A percentile compares a stretch with the other conserved stretches of the same genome.
Evolutionary conservation across 331 rosid species (phyloP).

Genomic region (Stylosanthes scabra): DNA sequence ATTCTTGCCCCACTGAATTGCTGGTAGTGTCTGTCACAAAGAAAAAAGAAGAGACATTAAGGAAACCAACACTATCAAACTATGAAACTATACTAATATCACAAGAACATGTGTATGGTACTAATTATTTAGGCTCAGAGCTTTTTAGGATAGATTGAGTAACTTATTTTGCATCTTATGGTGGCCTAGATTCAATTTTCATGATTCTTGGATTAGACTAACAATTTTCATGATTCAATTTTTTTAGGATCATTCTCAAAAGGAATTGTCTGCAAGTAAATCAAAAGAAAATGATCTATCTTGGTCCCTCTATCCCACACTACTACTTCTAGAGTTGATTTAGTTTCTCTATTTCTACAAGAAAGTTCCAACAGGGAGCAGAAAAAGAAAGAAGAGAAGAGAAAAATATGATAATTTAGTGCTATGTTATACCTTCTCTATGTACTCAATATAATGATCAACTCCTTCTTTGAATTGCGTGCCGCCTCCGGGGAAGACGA

Average conservation of each 20-base stretch:
- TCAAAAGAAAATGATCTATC: constrained; percentile 22
- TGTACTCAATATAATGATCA: constrained; percentile 54
- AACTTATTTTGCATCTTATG: constrained; percentile 1
- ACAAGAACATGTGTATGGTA: constrained; percentile 1
- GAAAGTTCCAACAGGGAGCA: not conserved
- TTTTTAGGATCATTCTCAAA: not conserved
- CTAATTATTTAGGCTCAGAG: not conserved
- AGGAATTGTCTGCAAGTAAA: not conserved
- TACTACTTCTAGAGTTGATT: constrained; percentile 1
- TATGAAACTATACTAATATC: not conserved
- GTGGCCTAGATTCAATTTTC: not conserved
- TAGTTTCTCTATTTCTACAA: constrained; percentile 11
- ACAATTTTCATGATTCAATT: too few species aligned
- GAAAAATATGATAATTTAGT: not conserved
- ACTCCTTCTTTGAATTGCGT: constrained; percentile 94
- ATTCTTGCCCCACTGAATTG: constrained; percentile 71
- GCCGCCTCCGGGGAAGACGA: constrained; percentile 93
- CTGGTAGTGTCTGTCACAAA: constrained; percentile 55
- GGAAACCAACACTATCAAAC: constrained; percentile 4
- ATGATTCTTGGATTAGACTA: not conserved
- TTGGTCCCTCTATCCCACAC: constrained; percentile 8
- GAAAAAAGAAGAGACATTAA: constrained; percentile 7
- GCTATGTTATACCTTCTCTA: constrained; percentile 58
- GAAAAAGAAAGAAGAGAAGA: not conserved
- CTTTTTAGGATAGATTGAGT: too few species aligned